A percentile compares a stretch with the other conserved stretches of the same genome.
These are phyloP conservation scores for Penicillium sp. DNA, from an alignment of 2,329 filamentous ascomycete genomes.

Conservation along the genomic window DNA sequence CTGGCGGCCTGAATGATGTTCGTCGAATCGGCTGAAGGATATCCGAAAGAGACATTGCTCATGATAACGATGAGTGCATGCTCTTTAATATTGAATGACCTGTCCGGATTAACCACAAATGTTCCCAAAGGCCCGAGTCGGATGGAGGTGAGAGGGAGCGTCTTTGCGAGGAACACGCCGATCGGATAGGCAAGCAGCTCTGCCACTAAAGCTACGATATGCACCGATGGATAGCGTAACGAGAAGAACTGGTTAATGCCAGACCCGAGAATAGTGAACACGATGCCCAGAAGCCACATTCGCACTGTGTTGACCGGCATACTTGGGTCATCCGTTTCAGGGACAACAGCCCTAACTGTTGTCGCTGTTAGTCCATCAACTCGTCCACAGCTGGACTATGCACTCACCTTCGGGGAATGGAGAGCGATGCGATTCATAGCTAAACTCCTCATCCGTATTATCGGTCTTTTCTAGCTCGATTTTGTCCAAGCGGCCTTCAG, in stretches of 20 bases:
- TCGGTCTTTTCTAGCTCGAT: slow-evolving; percentile 3
- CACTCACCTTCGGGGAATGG: slow-evolving; percentile 23
- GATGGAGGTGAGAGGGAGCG: slow-evolving; percentile 35
- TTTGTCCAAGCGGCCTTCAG: slow-evolving; percentile 10
- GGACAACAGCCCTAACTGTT: slow-evolving; percentile 25
- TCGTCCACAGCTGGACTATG: neutral
- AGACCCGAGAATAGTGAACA: slow-evolving; percentile 42
- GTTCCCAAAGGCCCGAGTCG: slow-evolving; percentile 18
- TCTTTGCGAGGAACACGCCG: slow-evolving; percentile 38
- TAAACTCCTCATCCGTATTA: slow-evolving; percentile 17
- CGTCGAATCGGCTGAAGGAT: slow-evolving; percentile 44
- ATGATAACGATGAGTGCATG: slow-evolving; percentile 46
- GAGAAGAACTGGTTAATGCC: slow-evolving; percentile 48
- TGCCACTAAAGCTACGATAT: slow-evolving; percentile 45
- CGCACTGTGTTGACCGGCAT: slow-evolving; percentile 29
- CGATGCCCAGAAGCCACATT: slow-evolving; percentile 45
- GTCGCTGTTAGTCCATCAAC: neutral
- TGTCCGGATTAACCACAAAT: slow-evolving; percentile 39
- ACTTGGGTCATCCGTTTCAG: slow-evolving; percentile 27
- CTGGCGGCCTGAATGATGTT: slow-evolving; percentile 44
- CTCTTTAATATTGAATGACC: slow-evolving; percentile 46
- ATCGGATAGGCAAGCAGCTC: slow-evolving; percentile 44
- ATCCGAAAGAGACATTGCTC: slow-evolving; percentile 48
- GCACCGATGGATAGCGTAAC: slow-evolving; percentile 45
- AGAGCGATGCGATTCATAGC: slow-evolving; percentile 25